Base-by-base conservation (phyloP, 1,284 basidiomycete species). In the Fomes fomentarius region DNA sequence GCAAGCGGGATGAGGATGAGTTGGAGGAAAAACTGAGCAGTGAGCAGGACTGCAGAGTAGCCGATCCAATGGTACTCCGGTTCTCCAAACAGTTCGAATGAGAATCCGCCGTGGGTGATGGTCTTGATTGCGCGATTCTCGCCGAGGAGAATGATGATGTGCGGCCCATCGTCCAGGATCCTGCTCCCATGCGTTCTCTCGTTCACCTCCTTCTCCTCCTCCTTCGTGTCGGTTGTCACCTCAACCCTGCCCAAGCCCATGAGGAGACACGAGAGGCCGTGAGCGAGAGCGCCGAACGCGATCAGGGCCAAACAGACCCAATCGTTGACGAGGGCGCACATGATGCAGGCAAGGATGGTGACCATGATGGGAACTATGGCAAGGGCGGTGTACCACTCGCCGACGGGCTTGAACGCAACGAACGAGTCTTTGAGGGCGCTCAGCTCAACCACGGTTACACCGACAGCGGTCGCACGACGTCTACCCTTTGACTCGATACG, bases 251-350 rank as follows among this genome's bases (percentile, higher is more conserved):
- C 28, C 12, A 12, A 30, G 22, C 60, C 60, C 34, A 61, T 61
- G 21, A 54, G 52, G 52, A 56, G 51, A 47, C 60, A 56, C 28
- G 60, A 54, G 38, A 58, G 15, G n/a, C 60, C 57, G 39, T 54
- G 56, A 25, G 60, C 54, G 38, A 61, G 24, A 24, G 58, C 44
- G 6, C 60, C 60, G 12, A 46, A 34, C 17, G 39, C 42, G 42
- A 61, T 58, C 39, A 47, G 52, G 24, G 46, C 48, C 43, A 47
- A 61, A 30, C 53, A 58, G 45, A 46, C 56, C 60, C 60, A 61
- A 39, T 61, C 60, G 12, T 30, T 12, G 26, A 47, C 48, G 37
- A 61, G 50, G 26, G 38, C 60, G 33, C 54, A 58, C 9, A 56
- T 14, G 25, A 61, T 49, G 33, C 51, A 53, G n/a, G 51, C 35